Percentiles rank a stretch among this genome's conserved stretches.
Evolutionary conservation across 1,139 yeast genomes (phyloP).

Genomic region (Kluyveromyces marxianus): DNA sequence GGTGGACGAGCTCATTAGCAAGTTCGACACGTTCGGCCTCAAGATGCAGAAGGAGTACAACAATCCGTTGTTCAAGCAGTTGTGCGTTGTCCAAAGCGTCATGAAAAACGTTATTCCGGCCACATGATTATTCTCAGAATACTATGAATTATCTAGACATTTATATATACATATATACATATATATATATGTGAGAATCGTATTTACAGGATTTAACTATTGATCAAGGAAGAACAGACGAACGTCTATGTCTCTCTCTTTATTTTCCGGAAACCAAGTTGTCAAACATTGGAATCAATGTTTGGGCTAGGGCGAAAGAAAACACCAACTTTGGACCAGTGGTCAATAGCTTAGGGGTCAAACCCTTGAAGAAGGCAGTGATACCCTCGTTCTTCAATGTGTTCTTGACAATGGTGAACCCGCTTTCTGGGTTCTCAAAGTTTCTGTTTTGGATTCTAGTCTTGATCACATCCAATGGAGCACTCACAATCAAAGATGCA

Average conservation of each 20-base stretch:
- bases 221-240: too few species aligned
- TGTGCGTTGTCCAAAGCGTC: slow-evolving; percentile 24
- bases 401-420: slow-evolving; percentile 84
- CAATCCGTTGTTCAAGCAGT: slow-evolving; percentile 25
- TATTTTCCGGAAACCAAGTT: slow-evolving; percentile 37
- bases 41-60: slow-evolving; percentile 14
- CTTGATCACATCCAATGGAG: slow-evolving; percentile 96
- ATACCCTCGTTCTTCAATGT: slow-evolving; percentile 88
- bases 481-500: slow-evolving; percentile 92
- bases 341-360: slow-evolving; percentile 91
- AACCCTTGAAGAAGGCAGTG: slow-evolving; percentile 91
- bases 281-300: slow-evolving; percentile 93
- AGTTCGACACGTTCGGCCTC: slow-evolving; percentile 16
- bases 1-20: slow-evolving; percentile 23
- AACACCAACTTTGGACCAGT: slow-evolving; percentile 98
- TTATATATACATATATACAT: too few species aligned
- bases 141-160: too few species aligned
- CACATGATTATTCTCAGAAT: too few species aligned
- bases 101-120: slow-evolving; percentile 25
- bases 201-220: too few species aligned
- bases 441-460: slow-evolving; percentile 96
- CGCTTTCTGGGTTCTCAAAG: slow-evolving; percentile 93
- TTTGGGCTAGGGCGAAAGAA: slow-evolving; percentile 93
- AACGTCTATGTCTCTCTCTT: too few species aligned
- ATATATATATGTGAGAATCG: neutral